phyloP scores from a whole-genome alignment of 306 rosid genomes.

The Cucurbita ficifolia region DNA sequence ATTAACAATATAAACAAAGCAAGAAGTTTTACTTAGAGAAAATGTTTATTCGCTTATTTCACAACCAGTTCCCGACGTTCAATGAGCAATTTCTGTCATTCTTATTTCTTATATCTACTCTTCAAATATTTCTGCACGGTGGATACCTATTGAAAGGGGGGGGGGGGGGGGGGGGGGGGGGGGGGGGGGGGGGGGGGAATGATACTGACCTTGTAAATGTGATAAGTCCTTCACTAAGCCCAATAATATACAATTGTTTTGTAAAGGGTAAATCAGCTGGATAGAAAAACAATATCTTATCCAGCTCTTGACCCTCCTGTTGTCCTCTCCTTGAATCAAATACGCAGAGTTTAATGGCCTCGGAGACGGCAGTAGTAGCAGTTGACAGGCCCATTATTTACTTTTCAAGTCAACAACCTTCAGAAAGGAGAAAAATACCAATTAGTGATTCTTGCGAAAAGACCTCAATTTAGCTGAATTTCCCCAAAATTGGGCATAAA shows the following conservation, averaged over 20 bases:
- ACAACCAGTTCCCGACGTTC: no score
- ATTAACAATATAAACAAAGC: no score
- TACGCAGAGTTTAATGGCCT: slow-evolving; percentile 50
- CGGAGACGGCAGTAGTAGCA: slow-evolving; percentile 27
- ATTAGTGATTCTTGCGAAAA: background rate
- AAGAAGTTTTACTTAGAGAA: no score
- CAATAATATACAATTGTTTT: slow-evolving; percentile 69
- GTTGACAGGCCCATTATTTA: slow-evolving; percentile 59
- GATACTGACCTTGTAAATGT: slow-evolving; percentile 81
- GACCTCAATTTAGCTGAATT: background rate
- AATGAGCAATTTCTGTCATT: no score
- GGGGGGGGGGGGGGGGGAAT: no score
- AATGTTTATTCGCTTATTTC: no score
- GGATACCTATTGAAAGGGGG: background rate
- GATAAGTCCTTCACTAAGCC: slow-evolving; percentile 95
- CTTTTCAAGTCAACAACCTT: slow-evolving; percentile 2
- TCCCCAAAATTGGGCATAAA: background rate
- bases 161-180: no score
- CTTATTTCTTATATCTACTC: no score
- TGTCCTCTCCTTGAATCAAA: slow-evolving; percentile 92
- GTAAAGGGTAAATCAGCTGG: slow-evolving; percentile 77
- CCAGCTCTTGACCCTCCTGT: slow-evolving; percentile 88
- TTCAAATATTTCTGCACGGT: background rate
- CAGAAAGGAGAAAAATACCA: background rate
- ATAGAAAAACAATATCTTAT: slow-evolving; percentile 82